Base-by-base conservation (phyloP, 2,329 filamentous ascomycete species). In the Zymoseptoria ardabiliae region DNA sequence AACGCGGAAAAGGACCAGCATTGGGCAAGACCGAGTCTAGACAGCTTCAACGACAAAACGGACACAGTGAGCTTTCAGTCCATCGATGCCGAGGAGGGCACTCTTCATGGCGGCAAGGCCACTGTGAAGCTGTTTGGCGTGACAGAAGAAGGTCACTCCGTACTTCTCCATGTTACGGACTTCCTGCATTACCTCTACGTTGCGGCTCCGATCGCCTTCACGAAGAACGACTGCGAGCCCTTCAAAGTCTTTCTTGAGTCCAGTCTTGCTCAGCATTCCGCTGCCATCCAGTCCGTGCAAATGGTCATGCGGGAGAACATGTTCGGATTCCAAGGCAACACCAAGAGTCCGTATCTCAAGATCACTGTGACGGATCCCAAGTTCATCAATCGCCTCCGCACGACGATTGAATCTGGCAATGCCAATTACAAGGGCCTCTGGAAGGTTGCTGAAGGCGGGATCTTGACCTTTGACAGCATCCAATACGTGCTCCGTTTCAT, bases 151-250 rank as follows among this genome's bases (percentile, higher is more conserved):
- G 94, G 94, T 57, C 88, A 99, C 75, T 99, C 94, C 2, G 91
- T 96, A 48, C 84, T 99, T 74, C 80, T 99, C 11, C 94, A 99
- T 73, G 92, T 99, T 63, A 96, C 90, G 17, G 90, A 91, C 70
- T 99, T 99, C 76, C 87, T 91, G 67, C 94, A 99, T 73, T 99
- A 99, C 72, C 85, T 99, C 58, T 99, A 96, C 70, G 85, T 97
- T 52, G 88, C 90, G 9, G 94, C 95, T 0, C 94, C 94, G 0
- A 78, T 92, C 8, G 83, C 85, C 23, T 99, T 99, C 73, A 84
- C 84, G 25, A 85, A 85, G 52, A 81, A 85, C 50, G 91, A 99
- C 71, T 91, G 91, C 73, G 81, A 86, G 17, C 78, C 83, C 0
- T 99, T 89, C 79, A 89, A 88, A 71, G 79, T 84, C 3, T 97